Evolutionary conservation across 2,329 filamentous ascomycete genomes (phyloP).

Genomic region (Coniochaeta ligniaria): DNA sequence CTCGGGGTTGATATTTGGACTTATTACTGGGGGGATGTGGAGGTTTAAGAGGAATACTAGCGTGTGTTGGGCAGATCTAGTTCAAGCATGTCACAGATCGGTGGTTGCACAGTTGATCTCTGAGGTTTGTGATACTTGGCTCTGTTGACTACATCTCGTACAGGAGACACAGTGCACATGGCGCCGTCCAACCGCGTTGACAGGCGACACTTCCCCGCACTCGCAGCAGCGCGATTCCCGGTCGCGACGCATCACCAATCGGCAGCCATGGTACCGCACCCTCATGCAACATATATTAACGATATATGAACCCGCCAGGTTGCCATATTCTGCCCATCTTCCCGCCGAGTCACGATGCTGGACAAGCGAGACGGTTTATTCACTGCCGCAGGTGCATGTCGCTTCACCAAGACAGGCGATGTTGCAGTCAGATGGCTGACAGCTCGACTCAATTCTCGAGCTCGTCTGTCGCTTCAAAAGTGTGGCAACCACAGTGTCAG

Average conservation of each 20-base stretch:
- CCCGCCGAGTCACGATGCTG: not conserved
- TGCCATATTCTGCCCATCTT: not conserved
- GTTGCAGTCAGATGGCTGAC: not conserved
- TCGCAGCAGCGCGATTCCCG: not conserved
- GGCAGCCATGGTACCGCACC: not conserved
- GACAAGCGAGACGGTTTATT: no score
- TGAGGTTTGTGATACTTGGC: no score
- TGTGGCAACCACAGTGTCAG: no score
- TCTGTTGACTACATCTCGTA: no score
- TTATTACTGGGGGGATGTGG: conserved; percentile 40
- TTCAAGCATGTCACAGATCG: no score
- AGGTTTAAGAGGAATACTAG: not conserved
- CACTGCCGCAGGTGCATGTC: not conserved
- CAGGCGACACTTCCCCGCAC: not conserved
- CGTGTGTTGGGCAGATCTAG: no score
- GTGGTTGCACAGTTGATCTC: no score
- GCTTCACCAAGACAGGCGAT: not conserved
- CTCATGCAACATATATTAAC: conserved; percentile 1
- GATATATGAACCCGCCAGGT: not conserved
- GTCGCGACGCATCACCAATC: not conserved
- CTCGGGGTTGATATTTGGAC: conserved; percentile 42
- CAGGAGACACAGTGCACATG: no score
- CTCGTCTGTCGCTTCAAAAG: no score
- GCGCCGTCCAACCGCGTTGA: no score
- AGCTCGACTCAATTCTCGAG: no score